Percentiles rank a stretch among this genome's conserved stretches.
phyloP scores from a whole-genome alignment of 108 stramenopile genomes.

The Nannochloropsis oceanica region DNA sequence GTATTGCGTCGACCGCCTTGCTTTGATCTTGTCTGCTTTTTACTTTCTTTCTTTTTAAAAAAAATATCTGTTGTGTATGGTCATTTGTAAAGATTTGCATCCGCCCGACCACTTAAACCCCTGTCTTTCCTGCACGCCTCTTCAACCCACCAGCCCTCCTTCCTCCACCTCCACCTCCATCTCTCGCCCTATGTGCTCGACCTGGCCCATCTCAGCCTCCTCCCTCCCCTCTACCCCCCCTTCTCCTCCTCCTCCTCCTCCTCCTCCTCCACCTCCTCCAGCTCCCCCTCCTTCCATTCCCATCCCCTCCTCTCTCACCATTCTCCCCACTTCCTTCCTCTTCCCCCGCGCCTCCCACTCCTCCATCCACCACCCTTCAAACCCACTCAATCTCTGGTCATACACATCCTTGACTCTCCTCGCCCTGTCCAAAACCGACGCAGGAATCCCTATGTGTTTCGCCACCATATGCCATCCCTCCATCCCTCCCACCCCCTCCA shows the following conservation, averaged over 20 bases:
- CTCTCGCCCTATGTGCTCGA: neutral
- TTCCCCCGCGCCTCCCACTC: conserved; percentile 48
- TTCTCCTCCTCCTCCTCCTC: neutral
- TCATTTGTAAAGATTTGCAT: too few relatives aligned
- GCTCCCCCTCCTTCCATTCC: neutral
- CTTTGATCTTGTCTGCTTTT: too few relatives aligned
- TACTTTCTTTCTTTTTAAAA: too few relatives aligned
- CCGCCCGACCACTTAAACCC: neutral
- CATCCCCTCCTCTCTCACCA: neutral
- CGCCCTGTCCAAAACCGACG: too few relatives aligned
- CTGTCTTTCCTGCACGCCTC: neutral
- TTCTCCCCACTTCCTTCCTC: neutral
- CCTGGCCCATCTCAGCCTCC: neutral
- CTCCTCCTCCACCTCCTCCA: neutral
- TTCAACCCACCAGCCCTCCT: neutral
- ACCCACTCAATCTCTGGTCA: too few relatives aligned
- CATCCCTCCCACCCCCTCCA: neutral
- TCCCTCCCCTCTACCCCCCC: neutral
- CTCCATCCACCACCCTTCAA: too few relatives aligned
- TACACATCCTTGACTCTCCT: too few relatives aligned
- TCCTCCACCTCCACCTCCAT: neutral
- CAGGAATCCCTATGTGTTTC: too few relatives aligned
- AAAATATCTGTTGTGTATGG: too few relatives aligned
- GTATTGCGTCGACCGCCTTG: too few relatives aligned
- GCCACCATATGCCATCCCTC: too few relatives aligned